Evolutionary conservation across 2,329 filamentous ascomycete genomes (phyloP), one percentile per base, ranked within the genome.

Genomic region (Fusarium tuaranense): DNA sequence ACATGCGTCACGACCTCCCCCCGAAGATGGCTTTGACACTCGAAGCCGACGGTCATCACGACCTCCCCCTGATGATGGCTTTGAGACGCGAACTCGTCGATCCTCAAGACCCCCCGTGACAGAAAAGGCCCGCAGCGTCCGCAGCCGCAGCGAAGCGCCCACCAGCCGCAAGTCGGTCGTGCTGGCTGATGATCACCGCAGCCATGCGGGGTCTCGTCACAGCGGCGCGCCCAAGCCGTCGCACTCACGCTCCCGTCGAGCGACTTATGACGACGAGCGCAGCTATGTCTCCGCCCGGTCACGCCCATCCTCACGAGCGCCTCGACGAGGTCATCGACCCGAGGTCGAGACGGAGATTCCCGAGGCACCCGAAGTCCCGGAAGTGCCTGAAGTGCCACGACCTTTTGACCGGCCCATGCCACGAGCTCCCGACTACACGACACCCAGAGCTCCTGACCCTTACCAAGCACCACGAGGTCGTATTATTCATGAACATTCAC

Each of bases 221-320:
- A 79, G 75, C 64, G 71, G 76, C 38, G 71, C 79, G 46, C 79
- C 81, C 36, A 80, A 73, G 72, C 76, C 80, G 32, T 73, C 73
- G 8, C 74, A 73, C 55, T 76, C 77, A 22, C 78, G 75, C 30
- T 75, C 77, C n/a, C 71, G 78, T 46, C 69, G 73, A 25, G 64
- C 76, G 20, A 57, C 72, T 25, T 77, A 80, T 36, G 77, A 83
- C 61, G 72, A 80, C 12, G 86, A 87, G 13, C 81, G 81, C 18
- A 84, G 86, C 39, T 88, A 86, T 68, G 82, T 86, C 63, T 88
- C 87, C 13, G 81, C 84, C 4, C 81, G 84, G 14, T 79, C 78
- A 25, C 79, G 74, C 30, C 76, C 78, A 48, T 78, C 79, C 12
- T 78, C 79, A 16, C 67, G 68, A 64, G 69, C 73, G 44, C 68